These are phyloP conservation scores for Wolfiporia cocos DNA, from an alignment of 1,284 basidiomycete genomes.

Conservation along the genomic window DNA sequence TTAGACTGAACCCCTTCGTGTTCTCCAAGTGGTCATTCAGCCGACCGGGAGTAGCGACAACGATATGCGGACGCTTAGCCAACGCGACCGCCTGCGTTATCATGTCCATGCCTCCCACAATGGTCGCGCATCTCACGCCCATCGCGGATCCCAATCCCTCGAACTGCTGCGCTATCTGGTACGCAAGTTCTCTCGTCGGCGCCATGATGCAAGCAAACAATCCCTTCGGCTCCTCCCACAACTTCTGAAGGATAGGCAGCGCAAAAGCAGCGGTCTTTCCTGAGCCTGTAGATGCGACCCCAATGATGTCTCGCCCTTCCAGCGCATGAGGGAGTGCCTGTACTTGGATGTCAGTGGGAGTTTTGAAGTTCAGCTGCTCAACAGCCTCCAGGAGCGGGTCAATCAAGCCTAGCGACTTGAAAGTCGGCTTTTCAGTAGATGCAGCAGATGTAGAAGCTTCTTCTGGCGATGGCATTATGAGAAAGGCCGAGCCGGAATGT, in stretches of 20 bases:
- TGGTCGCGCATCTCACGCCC: constrained; percentile 86
- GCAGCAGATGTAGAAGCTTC: constrained; percentile 52
- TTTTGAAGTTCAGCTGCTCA: constrained; percentile 76
- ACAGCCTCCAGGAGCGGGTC: constrained; percentile 87
- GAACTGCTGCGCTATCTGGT: constrained; percentile 96
- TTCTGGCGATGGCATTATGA: constrained; percentile 34
- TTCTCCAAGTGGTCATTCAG: constrained; percentile 95
- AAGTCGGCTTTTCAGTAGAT: constrained; percentile 30
- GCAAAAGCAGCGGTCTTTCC: constrained; percentile 99
- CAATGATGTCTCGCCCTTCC: constrained; percentile 92
- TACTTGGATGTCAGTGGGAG: constrained; percentile 89
- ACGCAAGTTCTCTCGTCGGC: constrained; percentile 96
- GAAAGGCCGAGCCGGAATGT: background rate
- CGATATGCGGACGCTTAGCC: constrained; percentile 89
- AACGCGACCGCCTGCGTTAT: constrained; percentile 91
- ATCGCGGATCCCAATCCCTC: constrained; percentile 91
- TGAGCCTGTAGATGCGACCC: constrained; percentile 96
- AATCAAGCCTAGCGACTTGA: constrained; percentile 81
- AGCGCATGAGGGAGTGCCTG: constrained; percentile 89
- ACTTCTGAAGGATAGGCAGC: constrained; percentile 90
- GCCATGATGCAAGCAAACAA: constrained; percentile 94
- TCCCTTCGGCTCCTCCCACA: constrained; percentile 95
- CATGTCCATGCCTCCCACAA: constrained; percentile 96
- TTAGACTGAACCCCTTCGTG: constrained; percentile 94
- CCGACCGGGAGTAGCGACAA: constrained; percentile 97